Base-by-base conservation (phyloP, 2,329 filamentous ascomycete species). In the Graphium sp. region DNA sequence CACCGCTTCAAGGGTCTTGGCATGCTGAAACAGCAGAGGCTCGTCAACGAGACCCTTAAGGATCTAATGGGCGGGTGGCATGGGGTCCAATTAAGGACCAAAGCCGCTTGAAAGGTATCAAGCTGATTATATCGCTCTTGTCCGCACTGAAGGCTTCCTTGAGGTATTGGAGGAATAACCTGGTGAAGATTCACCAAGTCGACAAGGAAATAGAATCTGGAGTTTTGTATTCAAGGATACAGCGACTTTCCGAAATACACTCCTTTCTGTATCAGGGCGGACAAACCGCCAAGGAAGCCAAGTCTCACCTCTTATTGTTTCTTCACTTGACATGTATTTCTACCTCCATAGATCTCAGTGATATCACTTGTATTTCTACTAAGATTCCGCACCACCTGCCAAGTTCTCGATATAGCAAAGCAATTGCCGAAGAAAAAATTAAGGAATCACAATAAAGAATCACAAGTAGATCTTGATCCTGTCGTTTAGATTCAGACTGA, bases 41-140 rank as follows among this genome's bases (percentile, higher is more conserved):
- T 87, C 53, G 81, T 91, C 28, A 87, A 87, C 45, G 57, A 68
- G 13, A 66, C 76, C 12, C 57, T 91, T 18, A 72, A 68, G 4
- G 78, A 85, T 29, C 61, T 82, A 49, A 72, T 89, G 42, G 81
- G 80, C 58, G 56, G 58, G 22, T 89, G 82, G 81, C 81, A 91
- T 50, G 81, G 82, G 7, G 63, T 89, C 34, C 80, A 87, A 56
- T 58, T 91, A 42, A 73, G 72, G 50, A 89, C 81, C 15, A 74
- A 63, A 45, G 66, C 52, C 19, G 57, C 59, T 7, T 57, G 34
- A 45, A 13, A n/a, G n/a, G n/a, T n/a, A n/a, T n/a, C n/a, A n/a
- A n/a, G n/a, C n/a, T n/a, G n/a, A n/a, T n/a, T n/a, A n/a, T n/a
- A n/a, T n/a, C n/a, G n/a, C n/a, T n/a, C n/a, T n/a, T n/a, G n/a